Base-by-base conservation (phyloP, 2,329 filamentous ascomycete genomes). In the Aspergillus brunneoviolaceus region DNA sequence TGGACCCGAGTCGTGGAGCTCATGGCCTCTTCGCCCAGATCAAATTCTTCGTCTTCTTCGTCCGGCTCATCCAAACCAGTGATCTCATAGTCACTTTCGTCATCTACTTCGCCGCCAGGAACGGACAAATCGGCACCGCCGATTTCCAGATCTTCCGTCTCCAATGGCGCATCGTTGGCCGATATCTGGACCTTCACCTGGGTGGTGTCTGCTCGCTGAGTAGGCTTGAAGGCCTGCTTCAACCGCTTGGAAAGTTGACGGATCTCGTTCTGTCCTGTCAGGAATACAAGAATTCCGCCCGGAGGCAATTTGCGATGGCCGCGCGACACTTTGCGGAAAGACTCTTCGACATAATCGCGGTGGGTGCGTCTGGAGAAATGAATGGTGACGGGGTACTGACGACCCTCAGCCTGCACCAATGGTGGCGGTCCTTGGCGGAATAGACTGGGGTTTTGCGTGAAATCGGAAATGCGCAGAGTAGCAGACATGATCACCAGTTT, bases 401-500 rank as follows among this genome's bases (percentile, higher is more conserved):
- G 87, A 10, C 96, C 96, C 74, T 98, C 93, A 0, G 93, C 90
- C 72, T 96, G 87, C 1, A 99, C 82, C 1, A 98, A 85, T 0
- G 93, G 94, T 0, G 95, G 95, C 2, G 90, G 84, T 0, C 80
- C 80, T 49, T 80, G 82, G 4, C 87, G 81, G 75, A 99, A 99
- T 0, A 99, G 81, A 16, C 84, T 87, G 9, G 85, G 79, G 70
- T 99, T 98, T 71, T 92, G 85, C 0, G 91, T 92, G 67, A 99
- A 90, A 71, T 98, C 94, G 12, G 92, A 90, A 50, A 98, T 91
- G 60, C 92, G 85, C 35, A 99, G 81, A 2, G 95, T 99, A 49
- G 95, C 95, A 61, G 94, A 98, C 96, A 99, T 99, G 77, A 99
- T 96, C 61, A 99, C 86, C 9, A 99, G 83, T 77, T 98, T 99